Percentiles rank a stretch among this genome's conserved stretches.
Conservation (phyloP, 108 stramenopile genomes). For the Cylindrotheca fusiformis region DNA sequence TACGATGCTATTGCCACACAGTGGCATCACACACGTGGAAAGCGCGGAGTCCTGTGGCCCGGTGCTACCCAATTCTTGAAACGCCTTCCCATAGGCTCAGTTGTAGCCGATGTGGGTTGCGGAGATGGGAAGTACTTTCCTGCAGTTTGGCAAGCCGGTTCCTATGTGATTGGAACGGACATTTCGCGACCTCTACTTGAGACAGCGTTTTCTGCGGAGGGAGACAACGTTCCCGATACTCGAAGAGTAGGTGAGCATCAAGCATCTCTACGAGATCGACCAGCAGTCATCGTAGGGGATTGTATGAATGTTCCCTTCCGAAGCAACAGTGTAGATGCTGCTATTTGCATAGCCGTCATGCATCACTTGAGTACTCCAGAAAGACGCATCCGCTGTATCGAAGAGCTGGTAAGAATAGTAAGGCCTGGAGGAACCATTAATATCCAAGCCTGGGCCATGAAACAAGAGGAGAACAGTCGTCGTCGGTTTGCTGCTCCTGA, state of each 20-base stretch:
- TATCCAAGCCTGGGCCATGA: constrained; percentile 97
- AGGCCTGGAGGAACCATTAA: constrained; percentile 83
- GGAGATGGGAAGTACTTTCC: constrained; percentile 97
- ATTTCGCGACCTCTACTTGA: constrained; percentile 71
- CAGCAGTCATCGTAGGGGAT: constrained; percentile 88
- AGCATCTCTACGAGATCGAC: constrained; percentile 47
- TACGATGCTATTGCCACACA: constrained; percentile 97
- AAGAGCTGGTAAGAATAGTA: constrained; percentile 84
- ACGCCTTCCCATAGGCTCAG: constrained; percentile 61
- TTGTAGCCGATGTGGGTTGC: constrained; percentile 96
- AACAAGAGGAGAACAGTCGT: constrained; percentile 82
- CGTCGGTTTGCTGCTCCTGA: constrained; percentile 88
- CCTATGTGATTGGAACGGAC: constrained; percentile 94
- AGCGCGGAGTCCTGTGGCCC: constrained; percentile 95
- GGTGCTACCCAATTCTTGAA: constrained; percentile 86
- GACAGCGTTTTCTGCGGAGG: constrained; percentile 33
- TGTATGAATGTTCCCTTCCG: constrained; percentile 87
- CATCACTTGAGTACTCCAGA: constrained; percentile 92
- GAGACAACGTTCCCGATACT: constrained; percentile 54
- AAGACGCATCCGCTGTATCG: constrained; percentile 80
- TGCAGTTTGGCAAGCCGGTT: constrained; percentile 65
- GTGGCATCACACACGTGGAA: constrained; percentile 96
- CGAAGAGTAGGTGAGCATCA: constrained; percentile 50
- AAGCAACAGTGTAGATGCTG: constrained; percentile 86
- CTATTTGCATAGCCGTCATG: constrained; percentile 98